These are phyloP conservation scores for Echinosophora koreensis DNA, from an alignment of 306 rosid genomes.

Conservation along the genomic window DNA sequence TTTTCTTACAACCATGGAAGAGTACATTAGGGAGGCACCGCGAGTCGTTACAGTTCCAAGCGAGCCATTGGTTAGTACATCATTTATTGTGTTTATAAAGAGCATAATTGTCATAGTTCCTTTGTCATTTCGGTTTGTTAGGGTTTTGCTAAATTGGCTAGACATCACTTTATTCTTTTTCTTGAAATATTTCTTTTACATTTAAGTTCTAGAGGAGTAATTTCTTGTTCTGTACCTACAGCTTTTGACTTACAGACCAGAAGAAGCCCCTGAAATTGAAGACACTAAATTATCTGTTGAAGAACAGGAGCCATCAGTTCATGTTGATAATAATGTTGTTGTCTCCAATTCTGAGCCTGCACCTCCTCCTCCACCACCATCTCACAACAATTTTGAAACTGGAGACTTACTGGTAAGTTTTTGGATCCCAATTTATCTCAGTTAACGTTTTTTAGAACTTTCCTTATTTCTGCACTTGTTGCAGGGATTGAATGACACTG, in stretches of 20 bases:
- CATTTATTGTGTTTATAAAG: constrained; percentile 15
- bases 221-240: constrained; percentile 59
- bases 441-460: constrained; percentile 29
- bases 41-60: constrained; percentile 80
- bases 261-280: constrained; percentile 67
- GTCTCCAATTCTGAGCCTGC: constrained; percentile 63
- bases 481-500: constrained; percentile 80
- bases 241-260: constrained; percentile 96
- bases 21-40: constrained; percentile 95
- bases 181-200: constrained; percentile 25
- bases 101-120: not conserved
- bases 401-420: constrained; percentile 87
- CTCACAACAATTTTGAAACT: constrained; percentile 65
- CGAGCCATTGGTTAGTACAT: constrained; percentile 86
- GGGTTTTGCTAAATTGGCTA: not conserved
- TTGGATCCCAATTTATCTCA: constrained; percentile 31
- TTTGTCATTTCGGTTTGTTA: constrained; percentile 21
- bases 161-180: constrained; percentile 9
- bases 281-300: constrained; percentile 65
- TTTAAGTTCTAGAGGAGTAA: constrained; percentile 18
- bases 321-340: constrained; percentile 57
- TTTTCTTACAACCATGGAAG: constrained; percentile 95
- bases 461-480: constrained; percentile 40
- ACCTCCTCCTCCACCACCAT: constrained; percentile 62
- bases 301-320: constrained; percentile 65